phyloP scores from a whole-genome alignment of 257 asterid genomes.

The Solanum appendiculatum region DNA sequence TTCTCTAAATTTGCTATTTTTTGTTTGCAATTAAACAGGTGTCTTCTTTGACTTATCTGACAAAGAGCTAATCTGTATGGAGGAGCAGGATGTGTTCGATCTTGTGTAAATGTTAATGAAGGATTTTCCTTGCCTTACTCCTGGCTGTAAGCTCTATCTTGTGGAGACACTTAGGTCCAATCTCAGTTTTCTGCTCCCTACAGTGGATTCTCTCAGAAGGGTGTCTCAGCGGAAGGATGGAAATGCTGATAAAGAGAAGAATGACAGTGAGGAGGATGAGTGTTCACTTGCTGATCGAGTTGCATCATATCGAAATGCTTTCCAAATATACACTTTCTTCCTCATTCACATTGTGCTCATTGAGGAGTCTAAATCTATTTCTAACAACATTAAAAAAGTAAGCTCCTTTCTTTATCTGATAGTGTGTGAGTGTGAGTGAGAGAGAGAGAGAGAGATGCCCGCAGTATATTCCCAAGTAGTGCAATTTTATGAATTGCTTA shows the following conservation, averaged over 20 bases:
- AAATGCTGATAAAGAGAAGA: slow-evolving; percentile 24
- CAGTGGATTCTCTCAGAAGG: slow-evolving; percentile 52
- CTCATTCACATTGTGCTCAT: slow-evolving; percentile 59
- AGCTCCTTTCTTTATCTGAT: neutral
- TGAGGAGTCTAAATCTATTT: slow-evolving; percentile 44
- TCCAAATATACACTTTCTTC: slow-evolving; percentile 77
- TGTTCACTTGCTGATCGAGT: slow-evolving; percentile 31
- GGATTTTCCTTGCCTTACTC: too few relatives aligned
- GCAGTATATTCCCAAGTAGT: neutral
- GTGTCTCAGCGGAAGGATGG: slow-evolving; percentile 17
- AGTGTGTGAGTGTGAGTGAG: neutral
- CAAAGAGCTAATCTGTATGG: too few relatives aligned
- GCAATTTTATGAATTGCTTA: neutral
- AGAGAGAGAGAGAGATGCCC: neutral
- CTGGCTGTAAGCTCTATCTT: slow-evolving; percentile 32
- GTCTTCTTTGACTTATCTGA: too few relatives aligned
- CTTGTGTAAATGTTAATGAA: too few relatives aligned
- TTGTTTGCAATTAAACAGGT: too few relatives aligned
- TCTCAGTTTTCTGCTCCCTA: slow-evolving; percentile 75
- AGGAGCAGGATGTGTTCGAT: too few relatives aligned
- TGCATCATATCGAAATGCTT: slow-evolving; percentile 75
- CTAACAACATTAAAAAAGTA: slow-evolving; percentile 46
- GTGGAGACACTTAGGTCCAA: slow-evolving; percentile 86
- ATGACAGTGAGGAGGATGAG: too few relatives aligned
- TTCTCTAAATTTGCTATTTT: too few relatives aligned